Base-by-base conservation (phyloP, 768 basidiomycete species). In the Amanita exitialis region DNA sequence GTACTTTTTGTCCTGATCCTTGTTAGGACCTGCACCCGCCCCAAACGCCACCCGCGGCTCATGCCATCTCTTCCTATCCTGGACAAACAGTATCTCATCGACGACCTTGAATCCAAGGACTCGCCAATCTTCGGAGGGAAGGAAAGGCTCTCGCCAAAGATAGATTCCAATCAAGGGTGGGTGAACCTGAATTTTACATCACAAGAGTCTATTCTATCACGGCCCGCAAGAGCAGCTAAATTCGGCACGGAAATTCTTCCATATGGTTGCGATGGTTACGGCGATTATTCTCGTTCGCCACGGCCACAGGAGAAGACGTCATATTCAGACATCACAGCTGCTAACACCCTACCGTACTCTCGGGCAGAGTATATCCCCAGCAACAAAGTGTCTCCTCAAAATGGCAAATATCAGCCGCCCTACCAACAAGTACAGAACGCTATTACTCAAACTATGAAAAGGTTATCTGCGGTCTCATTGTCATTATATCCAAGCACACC, bases 81-180 rank as follows among this genome's bases (percentile, higher is more conserved):
- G 10, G 79, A 83, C 52, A 79, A 84, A 35, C 68, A 65, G 10
- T 75, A 71, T 53, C 62, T 71, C 10, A 74, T 77, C 21, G 70
- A 73, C 37, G 69, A 79, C 36, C 70, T 66, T 51, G 65, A 69
- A 32, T 60, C 69, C 6, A 77, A 81, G 49, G 81, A 81, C 21
- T 87, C 86, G 2, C 84, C 83, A 21, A 66, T 88, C 32, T 89
- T 90, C 57, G 86, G 86, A n/a, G 86, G 87, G 1, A 80, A 80
- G 58, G 85, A 88, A 57, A 59, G 72, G 38, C 64, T 76, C 32
- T 75, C 77, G 2, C 75, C 79, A 1, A 60, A 64, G 21, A 57
- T 66, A 57, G 69, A 37, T 15, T 23, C 32, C 27, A 25, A 23
- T 42, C 68, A 16, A 13, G 15, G 53, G 47, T 53, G 56, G 48